A percentile compares a stretch with the other conserved stretches of the same genome.
Conservation (phyloP, 2,329 filamentous ascomycete species). For the Blumeria graminis region DNA sequence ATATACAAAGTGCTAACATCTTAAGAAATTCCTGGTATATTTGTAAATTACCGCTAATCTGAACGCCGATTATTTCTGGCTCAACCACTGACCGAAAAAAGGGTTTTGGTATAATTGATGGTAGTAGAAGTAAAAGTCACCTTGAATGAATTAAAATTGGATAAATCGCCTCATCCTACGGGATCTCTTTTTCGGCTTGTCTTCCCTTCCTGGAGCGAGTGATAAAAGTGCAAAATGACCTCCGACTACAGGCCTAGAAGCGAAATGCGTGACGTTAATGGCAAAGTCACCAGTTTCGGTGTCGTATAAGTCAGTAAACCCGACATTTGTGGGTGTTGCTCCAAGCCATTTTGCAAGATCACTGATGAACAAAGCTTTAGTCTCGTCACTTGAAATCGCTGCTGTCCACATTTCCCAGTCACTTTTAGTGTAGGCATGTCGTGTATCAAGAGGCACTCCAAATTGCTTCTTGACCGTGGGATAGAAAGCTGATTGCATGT, state of each 20-base stretch:
- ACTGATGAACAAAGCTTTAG: constrained; percentile 39
- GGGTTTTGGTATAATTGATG: too few species aligned
- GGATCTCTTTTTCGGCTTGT: too few species aligned
- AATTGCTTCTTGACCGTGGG: constrained; percentile 44
- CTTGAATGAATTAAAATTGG: too few species aligned
- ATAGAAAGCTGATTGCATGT: constrained; percentile 59
- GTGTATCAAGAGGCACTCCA: constrained; percentile 60
- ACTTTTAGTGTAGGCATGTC: constrained; percentile 61
- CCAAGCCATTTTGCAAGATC: constrained; percentile 52
- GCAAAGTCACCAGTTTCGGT: constrained; percentile 34
- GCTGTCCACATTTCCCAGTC: constrained; percentile 63
- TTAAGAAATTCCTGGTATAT: too few species aligned
- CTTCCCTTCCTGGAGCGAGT: neutral
- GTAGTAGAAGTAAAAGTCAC: too few species aligned
- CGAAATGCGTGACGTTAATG: constrained; percentile 27
- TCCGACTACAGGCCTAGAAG: constrained; percentile 55
- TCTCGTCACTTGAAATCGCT: constrained; percentile 39
- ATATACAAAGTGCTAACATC: too few species aligned
- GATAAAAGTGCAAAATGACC: constrained; percentile 60
- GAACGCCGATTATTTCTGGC: too few species aligned
- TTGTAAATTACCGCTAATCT: too few species aligned
- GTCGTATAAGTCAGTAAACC: constrained; percentile 58
- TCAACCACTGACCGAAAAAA: too few species aligned
- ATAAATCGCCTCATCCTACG: too few species aligned
- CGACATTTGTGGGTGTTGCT: constrained; percentile 42